Evolutionary conservation across 2,329 filamentous ascomycete genomes (phyloP), one percentile per base, ranked within the genome.

Genomic region (Fusarium sp.): DNA sequence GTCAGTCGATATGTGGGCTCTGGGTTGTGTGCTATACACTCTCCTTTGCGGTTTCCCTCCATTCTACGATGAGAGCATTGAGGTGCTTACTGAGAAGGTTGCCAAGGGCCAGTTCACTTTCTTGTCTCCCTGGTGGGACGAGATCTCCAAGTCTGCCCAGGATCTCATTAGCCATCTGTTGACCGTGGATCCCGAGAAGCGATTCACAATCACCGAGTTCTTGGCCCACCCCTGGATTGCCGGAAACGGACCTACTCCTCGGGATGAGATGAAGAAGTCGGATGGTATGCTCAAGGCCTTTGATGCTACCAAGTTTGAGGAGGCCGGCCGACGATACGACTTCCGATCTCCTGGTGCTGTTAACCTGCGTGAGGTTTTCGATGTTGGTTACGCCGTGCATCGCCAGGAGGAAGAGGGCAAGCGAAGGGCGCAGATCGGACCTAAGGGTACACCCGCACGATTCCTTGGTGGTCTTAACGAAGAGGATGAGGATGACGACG

Each of bases 1-100:
- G 85, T 97, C 93, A 54, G 96, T 99, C 47, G 96, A 99, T 77
- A 99, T 99, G 96, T 99, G 96, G 96, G 96, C 96, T 5, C 82
- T 99, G 32, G 96, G 96, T 16, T 99, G 96, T 78, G 96, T 99
- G 13, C 85, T 99, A 7, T 99, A 99, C 83, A 99, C 96, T 1
- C 85, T 99, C 2, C 91, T 99, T 18, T 99, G 96, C 75, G 96
- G 96, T 16, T 99, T 99, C 83, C 96, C 96, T 12, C 96, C 96
- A 4, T 99, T 99, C 81, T 97, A 99, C 80, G 96, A 99, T 74
- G 96, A 99, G 82, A 97, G 93, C 76, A 98, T 99, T 72, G 94
- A 97, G 77, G 92, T 97, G 1, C 88, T 99, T 65, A 98, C 96
- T 2, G 95, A 99, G 78, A 99, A 99, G 85, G 96, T 99, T 20